Conservation (phyloP, 164 flowering plant species). For the Berberis vulgaris region DNA sequence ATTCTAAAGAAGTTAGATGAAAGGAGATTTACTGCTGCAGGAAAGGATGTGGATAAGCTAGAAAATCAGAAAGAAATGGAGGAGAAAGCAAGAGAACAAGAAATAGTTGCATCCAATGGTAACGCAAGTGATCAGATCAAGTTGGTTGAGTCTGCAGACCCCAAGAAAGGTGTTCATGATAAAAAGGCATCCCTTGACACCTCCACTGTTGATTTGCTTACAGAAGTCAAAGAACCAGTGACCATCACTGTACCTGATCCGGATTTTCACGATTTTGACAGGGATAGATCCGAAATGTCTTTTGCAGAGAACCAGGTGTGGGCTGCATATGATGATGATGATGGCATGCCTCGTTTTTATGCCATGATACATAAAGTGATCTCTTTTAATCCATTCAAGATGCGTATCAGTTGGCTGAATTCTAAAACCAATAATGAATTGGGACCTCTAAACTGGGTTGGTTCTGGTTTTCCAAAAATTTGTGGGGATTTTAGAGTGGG, state of each 20-base stretch:
- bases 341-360: constrained; percentile 82
- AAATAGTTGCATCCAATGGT: constrained; percentile 8
- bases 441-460: constrained; percentile 57
- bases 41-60: constrained; percentile 14
- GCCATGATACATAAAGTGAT: constrained; percentile 52
- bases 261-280: constrained; percentile 64
- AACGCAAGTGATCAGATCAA: constrained; percentile 11
- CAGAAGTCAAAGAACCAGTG: constrained; percentile 23
- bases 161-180: constrained; percentile 8
- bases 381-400: constrained; percentile 52
- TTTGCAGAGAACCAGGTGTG: constrained; percentile 64
- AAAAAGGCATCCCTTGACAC: constrained; percentile 5
- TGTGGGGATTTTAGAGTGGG: constrained; percentile 74
- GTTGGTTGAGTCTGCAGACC: constrained; percentile 5
- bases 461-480: constrained; percentile 57
- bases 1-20: constrained; percentile 39
- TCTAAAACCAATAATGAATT: constrained; percentile 48
- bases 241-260: constrained; percentile 56
- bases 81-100: constrained; percentile 7
- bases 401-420: constrained; percentile 65
- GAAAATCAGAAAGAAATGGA: constrained; percentile 10
- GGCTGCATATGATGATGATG: constrained; percentile 73
- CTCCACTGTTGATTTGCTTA: constrained; percentile 11
- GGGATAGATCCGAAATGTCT: constrained; percentile 48
- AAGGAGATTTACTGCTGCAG: constrained; percentile 18